A percentile compares a stretch with the other conserved stretches of the same genome.
Evolutionary conservation across 202 grass and related monocot genomes (phyloP).

Genomic region (Musa balbisiana): DNA sequence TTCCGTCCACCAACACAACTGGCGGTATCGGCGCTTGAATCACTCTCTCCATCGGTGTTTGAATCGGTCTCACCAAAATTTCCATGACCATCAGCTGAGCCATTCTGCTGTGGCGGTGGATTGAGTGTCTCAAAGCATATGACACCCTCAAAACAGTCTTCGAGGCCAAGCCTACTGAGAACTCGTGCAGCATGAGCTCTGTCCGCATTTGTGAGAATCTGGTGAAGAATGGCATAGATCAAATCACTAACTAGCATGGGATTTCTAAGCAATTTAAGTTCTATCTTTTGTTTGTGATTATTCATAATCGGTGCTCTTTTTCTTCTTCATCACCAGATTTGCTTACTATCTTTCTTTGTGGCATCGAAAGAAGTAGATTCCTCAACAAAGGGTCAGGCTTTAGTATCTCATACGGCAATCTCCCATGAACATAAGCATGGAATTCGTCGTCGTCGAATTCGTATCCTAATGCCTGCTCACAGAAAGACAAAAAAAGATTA

Average conservation of each 20-base stretch:
- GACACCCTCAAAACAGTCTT: constrained; percentile 50
- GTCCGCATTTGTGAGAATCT: constrained; percentile 64
- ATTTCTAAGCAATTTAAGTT: too few species aligned
- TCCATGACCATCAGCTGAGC: constrained; percentile 5
- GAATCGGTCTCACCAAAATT: constrained; percentile 8
- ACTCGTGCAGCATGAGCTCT: constrained; percentile 37
- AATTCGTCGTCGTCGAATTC: constrained; percentile 54
- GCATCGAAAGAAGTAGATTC: constrained; percentile 48
- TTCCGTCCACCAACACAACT: constrained; percentile 11
- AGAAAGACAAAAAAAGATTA: neutral
- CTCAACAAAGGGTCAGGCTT: constrained; percentile 51
- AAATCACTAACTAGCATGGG: too few species aligned
- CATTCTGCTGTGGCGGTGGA: constrained; percentile 12
- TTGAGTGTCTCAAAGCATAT: constrained; percentile 70
- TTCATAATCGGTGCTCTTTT: neutral
- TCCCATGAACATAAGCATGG: constrained; percentile 58
- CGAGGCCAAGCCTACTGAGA: constrained; percentile 34
- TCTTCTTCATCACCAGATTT: neutral
- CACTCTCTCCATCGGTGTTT: neutral
- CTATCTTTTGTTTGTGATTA: too few species aligned
- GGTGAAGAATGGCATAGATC: neutral
- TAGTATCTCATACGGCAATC: constrained; percentile 51
- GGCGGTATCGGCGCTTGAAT: neutral
- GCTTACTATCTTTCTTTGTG: constrained; percentile 55
- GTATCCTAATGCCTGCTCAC: constrained; percentile 36